These are phyloP conservation scores for Pseudogymnoascus sp. DNA, from an alignment of 2,329 filamentous ascomycete genomes.

Conservation along the genomic window DNA sequence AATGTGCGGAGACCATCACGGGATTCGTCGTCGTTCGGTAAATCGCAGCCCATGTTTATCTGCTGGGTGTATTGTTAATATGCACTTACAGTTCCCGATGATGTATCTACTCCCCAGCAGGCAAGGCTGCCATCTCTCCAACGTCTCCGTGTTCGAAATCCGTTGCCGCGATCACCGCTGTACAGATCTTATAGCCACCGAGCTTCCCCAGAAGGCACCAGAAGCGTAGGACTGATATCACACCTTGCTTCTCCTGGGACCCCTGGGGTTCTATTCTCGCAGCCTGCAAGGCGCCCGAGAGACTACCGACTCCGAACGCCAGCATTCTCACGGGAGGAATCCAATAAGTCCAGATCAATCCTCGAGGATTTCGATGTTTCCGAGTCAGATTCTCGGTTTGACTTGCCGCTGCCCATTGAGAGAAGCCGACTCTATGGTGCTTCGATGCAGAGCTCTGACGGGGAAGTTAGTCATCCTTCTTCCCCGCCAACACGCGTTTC, in stretches of 20 bases:
- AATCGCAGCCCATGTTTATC: neutral
- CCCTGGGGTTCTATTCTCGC: slow-evolving; percentile 25
- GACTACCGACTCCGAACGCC: slow-evolving; percentile 28
- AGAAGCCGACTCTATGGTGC: neutral
- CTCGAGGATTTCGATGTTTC: slow-evolving; percentile 16
- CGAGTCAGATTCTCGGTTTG: neutral
- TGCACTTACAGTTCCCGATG: slow-evolving; percentile 18
- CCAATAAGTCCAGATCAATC: slow-evolving; percentile 24
- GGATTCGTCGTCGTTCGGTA: slow-evolving; percentile 11
- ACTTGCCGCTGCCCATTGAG: neutral
- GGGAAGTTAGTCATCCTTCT: neutral
- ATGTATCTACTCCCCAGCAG: slow-evolving; percentile 22
- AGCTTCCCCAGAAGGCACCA: slow-evolving; percentile 23
- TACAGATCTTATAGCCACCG: slow-evolving; percentile 25
- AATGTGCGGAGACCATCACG: slow-evolving; percentile 20
- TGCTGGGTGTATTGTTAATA: neutral
- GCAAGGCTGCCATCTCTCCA: slow-evolving; percentile 11
- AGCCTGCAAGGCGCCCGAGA: slow-evolving; percentile 23
- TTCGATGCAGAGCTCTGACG: neutral
- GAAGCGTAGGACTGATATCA: slow-evolving; percentile 19
- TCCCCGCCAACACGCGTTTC: neutral
- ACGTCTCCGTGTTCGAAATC: slow-evolving; percentile 13
- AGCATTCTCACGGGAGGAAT: slow-evolving; percentile 28
- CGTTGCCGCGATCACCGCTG: slow-evolving; percentile 26
- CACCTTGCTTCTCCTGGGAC: slow-evolving; percentile 20